These are phyloP conservation scores for Neltuma alba DNA, from an alignment of 306 rosid genomes.

Conservation along the genomic window DNA sequence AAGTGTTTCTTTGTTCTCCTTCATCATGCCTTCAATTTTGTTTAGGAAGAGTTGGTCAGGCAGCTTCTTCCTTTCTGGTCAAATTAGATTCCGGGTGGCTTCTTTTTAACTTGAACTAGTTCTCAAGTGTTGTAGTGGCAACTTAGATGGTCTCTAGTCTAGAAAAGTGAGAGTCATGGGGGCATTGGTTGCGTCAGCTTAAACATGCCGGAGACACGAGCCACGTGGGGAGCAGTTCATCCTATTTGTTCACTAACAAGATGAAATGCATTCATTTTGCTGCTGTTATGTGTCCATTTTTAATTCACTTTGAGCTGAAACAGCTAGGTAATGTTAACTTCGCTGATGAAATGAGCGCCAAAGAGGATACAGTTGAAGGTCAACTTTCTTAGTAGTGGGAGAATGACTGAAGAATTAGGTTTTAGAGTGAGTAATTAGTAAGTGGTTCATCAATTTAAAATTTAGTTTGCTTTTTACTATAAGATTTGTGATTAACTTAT, in stretches of 20 bases:
- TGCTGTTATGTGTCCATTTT: not conserved
- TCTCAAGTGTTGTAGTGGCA: not conserved
- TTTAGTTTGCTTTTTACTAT: not conserved
- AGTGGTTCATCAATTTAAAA: not conserved
- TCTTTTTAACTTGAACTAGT: not conserved
- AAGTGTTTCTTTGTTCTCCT: conserved; percentile 15
- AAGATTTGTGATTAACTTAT: not conserved
- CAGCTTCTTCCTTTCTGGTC: not conserved
- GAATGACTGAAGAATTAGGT: not conserved
- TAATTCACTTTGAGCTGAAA: not conserved
- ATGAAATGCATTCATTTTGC: not conserved
- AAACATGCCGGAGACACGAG: not conserved
- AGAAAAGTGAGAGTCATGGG: not conserved
- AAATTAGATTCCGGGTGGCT: not conserved
- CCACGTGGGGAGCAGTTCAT: not conserved
- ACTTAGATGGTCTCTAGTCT: not conserved
- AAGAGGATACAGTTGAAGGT: not conserved
- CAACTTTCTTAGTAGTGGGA: not conserved
- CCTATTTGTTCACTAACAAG: not conserved
- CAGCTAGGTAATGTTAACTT: not conserved
- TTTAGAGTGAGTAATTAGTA: not conserved
- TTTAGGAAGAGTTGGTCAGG: conserved; percentile 1
- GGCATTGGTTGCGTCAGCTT: not conserved
- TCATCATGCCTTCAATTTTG: not conserved
- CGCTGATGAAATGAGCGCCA: not conserved